These are phyloP conservation scores for Fusarium succisae DNA, from an alignment of 2,329 filamentous ascomycete genomes.

Conservation along the genomic window DNA sequence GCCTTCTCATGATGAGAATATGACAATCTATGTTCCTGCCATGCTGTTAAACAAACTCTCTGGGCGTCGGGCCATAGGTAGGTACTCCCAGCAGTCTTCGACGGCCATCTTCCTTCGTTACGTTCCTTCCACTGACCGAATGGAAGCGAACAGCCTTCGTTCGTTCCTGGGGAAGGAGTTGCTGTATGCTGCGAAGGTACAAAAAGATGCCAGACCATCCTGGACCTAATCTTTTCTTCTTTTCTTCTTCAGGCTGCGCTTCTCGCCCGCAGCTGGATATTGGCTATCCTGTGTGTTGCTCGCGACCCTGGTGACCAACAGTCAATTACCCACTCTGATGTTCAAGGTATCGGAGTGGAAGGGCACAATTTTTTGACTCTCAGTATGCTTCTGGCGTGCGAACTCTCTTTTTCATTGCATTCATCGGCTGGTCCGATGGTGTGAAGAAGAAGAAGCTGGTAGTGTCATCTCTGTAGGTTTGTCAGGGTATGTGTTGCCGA, in stretches of 20 bases:
- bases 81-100: not conserved
- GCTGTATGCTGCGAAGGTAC: not conserved
- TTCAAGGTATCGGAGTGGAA: not conserved
- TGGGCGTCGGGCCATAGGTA: not conserved
- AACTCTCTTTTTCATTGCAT: slow-evolving; percentile 3
- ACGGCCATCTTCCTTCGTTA: not conserved
- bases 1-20: not conserved
- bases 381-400: not conserved
- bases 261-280: not conserved
- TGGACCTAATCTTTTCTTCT: not conserved
- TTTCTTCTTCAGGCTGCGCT: not conserved
- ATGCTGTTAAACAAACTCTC: too few relatives aligned
- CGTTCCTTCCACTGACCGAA: too few relatives aligned
- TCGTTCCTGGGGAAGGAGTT: not conserved
- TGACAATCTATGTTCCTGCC: not conserved
- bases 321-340: not conserved
- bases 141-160: not conserved
- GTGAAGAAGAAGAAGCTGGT: not conserved
- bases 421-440: not conserved
- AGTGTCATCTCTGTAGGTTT: not conserved
- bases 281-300: not conserved
- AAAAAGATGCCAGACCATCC: not conserved
- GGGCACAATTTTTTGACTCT: not conserved
- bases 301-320: not conserved
- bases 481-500: not conserved